Base-by-base conservation (phyloP, 2,329 filamentous ascomycete species). In the Epichloe uncinata region DNA sequence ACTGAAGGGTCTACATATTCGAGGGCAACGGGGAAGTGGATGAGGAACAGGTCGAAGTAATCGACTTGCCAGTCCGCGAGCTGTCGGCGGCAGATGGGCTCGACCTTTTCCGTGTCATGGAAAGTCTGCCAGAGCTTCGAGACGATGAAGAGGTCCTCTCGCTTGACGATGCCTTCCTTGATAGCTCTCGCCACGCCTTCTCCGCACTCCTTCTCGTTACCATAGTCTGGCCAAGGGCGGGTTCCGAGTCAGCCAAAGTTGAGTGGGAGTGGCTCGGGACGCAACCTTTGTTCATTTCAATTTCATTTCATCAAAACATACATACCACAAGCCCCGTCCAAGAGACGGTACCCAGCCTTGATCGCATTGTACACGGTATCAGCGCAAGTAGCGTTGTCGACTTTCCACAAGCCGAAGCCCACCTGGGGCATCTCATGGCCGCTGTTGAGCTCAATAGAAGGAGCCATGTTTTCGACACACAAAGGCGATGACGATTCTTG, bases 71-170 rank as follows among this genome's bases (percentile, higher is more conserved):
- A 91, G 73, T 91, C 85, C 57, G 80, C 77, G 54, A 90, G 81
- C 70, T 90, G 85, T 63, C 82, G 83, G 67, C 79, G 79, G 68
- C 74, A 77, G 63, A 93, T 88, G 52, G 82, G 81, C 69, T 84
- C 80, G 54, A 91, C 86, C 59, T 78, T 77, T 58, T 91, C 82
- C 59, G 75, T 75, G 61, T 91, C 84, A 74, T 95, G 87, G 79
- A 89, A 95, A 57, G 82, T 83, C 73, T 91, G 89, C 88, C 89
- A 95, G 52, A 95, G 83, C 75, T 95, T 95, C 69, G 84, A 88
- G 56, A 90, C 85, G 63, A 95, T 82, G 79, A 95, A 95, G 64
- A 95, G 84, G 22, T 95, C 87, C 68, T 86, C 81, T 53, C 87
- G 84, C 73, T 83, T 88, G 58, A 90, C 85, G 52, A 91, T 67